Evolutionary conservation across 148 eudicot genomes (phyloP).

Genomic region (Cornus suecica): DNA sequence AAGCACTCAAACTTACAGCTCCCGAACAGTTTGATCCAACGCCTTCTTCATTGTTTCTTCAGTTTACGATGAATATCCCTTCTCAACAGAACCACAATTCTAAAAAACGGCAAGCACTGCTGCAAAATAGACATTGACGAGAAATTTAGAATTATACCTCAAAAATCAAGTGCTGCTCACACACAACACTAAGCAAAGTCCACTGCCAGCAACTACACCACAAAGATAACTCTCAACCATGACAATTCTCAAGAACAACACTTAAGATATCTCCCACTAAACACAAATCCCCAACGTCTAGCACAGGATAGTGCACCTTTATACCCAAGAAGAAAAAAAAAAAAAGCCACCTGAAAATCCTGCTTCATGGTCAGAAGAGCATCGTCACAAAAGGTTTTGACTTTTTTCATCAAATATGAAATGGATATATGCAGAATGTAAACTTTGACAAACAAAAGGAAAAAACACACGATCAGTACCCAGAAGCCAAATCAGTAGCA

Average conservation of each 20-base stretch:
- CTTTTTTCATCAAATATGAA: too few relatives aligned
- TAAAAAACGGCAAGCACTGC: not conserved
- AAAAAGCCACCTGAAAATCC: too few relatives aligned
- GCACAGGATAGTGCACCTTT: too few relatives aligned
- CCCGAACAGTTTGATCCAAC: conserved; percentile 89
- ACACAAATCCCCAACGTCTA: too few relatives aligned
- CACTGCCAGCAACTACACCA: not conserved
- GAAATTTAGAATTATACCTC: not conserved
- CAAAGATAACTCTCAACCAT: not conserved
- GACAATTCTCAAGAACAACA: conserved; percentile 1
- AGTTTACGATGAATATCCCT: conserved; percentile 15
- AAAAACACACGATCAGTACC: too few relatives aligned
- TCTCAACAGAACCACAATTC: conserved; percentile 15
- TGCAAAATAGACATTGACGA: not conserved
- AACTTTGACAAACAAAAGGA: too few relatives aligned
- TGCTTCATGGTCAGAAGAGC: too few relatives aligned
- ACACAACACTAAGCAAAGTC: not conserved
- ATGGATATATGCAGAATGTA: too few relatives aligned
- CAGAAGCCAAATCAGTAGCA: too few relatives aligned
- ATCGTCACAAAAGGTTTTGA: too few relatives aligned
- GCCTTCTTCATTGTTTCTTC: conserved; percentile 80
- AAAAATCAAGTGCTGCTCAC: not conserved
- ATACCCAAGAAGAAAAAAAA: too few relatives aligned
- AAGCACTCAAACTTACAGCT: conserved; percentile 60
- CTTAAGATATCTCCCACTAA: conserved; percentile 4